These are phyloP conservation scores for Fusarium lateritium DNA, from an alignment of 2,329 filamentous ascomycete genomes.

Conservation along the genomic window DNA sequence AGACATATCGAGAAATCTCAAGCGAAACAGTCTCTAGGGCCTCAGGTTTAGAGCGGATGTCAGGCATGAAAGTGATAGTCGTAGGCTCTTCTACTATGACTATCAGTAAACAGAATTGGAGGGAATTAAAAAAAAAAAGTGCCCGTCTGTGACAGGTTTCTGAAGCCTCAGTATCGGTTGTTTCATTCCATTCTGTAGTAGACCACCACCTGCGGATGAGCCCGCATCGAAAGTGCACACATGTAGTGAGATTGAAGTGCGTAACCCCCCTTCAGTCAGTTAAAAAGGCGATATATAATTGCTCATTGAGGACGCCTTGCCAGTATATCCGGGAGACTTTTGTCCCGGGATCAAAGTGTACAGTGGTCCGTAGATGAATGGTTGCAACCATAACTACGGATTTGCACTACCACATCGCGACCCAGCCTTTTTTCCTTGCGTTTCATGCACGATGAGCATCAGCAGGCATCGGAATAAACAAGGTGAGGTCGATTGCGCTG, in stretches of 20 bases:
- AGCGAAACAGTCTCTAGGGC: constrained; percentile 15
- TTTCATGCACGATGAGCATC: constrained; percentile 23
- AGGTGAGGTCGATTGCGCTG: background rate
- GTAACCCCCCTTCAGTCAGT: background rate
- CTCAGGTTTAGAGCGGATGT: constrained; percentile 1
- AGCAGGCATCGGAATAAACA: constrained; percentile 12
- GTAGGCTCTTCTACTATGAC: background rate
- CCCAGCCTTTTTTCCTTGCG: background rate
- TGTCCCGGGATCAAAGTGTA: background rate
- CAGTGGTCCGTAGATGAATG: background rate
- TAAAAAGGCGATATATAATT: background rate
- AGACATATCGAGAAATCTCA: constrained; percentile 26
- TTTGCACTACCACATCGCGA: background rate
- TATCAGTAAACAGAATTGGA: background rate
- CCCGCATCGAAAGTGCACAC: constrained; percentile 7
- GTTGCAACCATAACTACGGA: background rate
- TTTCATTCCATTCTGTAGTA: background rate
- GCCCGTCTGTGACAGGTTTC: background rate
- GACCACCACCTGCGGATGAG: background rate
- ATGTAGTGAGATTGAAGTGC: background rate
- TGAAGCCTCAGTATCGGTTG: background rate
- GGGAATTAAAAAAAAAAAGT: background rate
- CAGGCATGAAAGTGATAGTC: constrained; percentile 26
- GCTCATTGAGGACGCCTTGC: background rate
- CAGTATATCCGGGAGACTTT: background rate